Percentiles rank a stretch among this genome's conserved stretches.
Conservation (phyloP, 768 basidiomycete genomes). For the Pisolithus orientalis region DNA sequence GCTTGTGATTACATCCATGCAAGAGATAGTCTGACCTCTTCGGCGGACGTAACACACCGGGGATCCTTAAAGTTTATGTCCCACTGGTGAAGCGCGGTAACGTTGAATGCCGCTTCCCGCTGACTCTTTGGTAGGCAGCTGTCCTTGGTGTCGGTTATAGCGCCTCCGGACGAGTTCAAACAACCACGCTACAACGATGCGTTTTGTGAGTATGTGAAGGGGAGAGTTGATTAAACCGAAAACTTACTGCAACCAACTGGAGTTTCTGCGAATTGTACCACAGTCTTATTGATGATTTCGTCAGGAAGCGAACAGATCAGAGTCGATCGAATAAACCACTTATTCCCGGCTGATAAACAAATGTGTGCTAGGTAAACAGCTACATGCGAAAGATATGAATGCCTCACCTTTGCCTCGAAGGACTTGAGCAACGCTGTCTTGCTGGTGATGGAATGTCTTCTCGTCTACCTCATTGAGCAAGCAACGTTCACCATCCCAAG, state of each 20-base stretch:
- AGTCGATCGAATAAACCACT: conserved; percentile 89
- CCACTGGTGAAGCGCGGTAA: conserved; percentile 92
- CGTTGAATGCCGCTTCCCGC: conserved; percentile 75
- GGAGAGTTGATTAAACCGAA: background rate
- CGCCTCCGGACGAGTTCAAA: conserved; percentile 88
- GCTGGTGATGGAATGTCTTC: conserved; percentile 84
- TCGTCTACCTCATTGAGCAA: conserved; percentile 87
- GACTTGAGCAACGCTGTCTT: conserved; percentile 88
- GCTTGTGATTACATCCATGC: background rate
- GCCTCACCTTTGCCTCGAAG: conserved; percentile 71
- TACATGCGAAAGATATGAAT: background rate
- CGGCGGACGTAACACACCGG: conserved; percentile 75
- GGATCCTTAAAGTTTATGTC: conserved; percentile 77
- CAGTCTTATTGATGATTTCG: conserved; percentile 79
- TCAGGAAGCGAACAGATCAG: conserved; percentile 82
- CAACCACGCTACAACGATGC: conserved; percentile 62
- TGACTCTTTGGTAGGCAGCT: conserved; percentile 72
- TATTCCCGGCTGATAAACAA: conserved; percentile 53
- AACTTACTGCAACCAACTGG: conserved; percentile 88
- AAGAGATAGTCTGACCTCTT: conserved; percentile 47
- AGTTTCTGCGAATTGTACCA: conserved; percentile 71
- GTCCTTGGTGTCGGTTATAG: conserved; percentile 64
- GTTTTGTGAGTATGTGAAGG: background rate
- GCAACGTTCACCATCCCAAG: conserved; percentile 85
- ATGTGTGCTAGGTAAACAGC: background rate